These are phyloP conservation scores for Russula foetens DNA, from an alignment of 768 basidiomycete species.

Conservation along the genomic window DNA sequence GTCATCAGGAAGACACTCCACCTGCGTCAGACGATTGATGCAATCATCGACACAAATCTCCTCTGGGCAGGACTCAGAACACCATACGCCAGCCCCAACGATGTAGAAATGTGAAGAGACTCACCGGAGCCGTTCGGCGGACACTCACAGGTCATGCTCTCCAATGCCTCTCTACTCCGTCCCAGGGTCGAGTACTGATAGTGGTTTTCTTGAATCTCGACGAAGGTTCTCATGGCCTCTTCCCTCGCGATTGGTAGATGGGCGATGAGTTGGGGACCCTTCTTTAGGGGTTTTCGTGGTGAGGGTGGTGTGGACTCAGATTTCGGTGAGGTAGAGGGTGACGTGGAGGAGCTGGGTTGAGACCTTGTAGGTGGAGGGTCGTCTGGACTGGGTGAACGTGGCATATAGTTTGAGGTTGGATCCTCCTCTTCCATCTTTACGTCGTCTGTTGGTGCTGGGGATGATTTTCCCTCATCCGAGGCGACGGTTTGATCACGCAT, in stretches of 20 bases:
- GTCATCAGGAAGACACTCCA: slow-evolving; percentile 88
- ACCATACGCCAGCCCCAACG: slow-evolving; percentile 10
- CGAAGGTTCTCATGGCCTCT: slow-evolving; percentile 64
- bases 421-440: slow-evolving; percentile 25
- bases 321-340: slow-evolving; percentile 26
- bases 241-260: slow-evolving; percentile 72
- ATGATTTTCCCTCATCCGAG: slow-evolving; percentile 20
- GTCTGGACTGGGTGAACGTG: slow-evolving; percentile 27
- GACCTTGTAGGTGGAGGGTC: slow-evolving; percentile 23
- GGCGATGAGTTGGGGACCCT: slow-evolving; percentile 62
- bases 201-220: slow-evolving; percentile 64
- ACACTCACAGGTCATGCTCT: slow-evolving; percentile 97
- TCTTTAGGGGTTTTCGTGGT: slow-evolving; percentile 21
- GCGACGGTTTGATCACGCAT: slow-evolving; percentile 14
- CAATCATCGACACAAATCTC: slow-evolving; percentile 88
- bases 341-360: slow-evolving; percentile 30
- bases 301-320: slow-evolving; percentile 25
- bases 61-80: slow-evolving; percentile 44
- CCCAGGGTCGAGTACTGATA: slow-evolving; percentile 87
- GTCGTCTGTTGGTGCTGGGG: slow-evolving; percentile 24
- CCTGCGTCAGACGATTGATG: slow-evolving; percentile 94
- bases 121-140: slow-evolving; percentile 69
- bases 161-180: slow-evolving; percentile 78
- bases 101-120: slow-evolving; percentile 16
- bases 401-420: neutral